Base-by-base conservation (phyloP, 352 stramenopile genomes). In the Phytophthora palmivora region DNA sequence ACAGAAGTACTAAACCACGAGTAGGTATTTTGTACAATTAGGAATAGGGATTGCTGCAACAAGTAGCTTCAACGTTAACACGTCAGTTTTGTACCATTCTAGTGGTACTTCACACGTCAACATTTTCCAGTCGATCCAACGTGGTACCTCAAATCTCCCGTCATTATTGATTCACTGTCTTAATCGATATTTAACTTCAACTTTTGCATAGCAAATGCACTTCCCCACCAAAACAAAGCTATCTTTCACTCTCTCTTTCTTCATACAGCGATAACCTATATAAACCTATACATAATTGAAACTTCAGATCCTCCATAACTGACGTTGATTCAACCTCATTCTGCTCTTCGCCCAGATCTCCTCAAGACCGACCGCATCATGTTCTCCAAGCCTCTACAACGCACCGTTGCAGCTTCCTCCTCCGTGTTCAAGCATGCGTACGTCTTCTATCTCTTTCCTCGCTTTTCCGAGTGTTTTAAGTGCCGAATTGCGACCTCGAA, bases 321-420 rank as follows among this genome's bases (percentile, higher is more conserved):
- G 44, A 56, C 50, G 43, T 67, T 36, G 57, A 44, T 55, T 42
- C 43, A 51, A 47, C 59, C 22, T 69, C 60, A 69, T 58, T 64
- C 36, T 43, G 19, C 21, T 43, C 19, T 63, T 18, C 50, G 28
- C 12, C 42, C n/a, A n/a, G n/a, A n/a, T n/a, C n/a, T n/a, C n/a
- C n/a, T n/a, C n/a, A n/a, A n/a, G n/a, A 24, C 32, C n/a, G 48
- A 0, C 26, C 57, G n/a, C 51, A 54, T n/a, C 58, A 82, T 85
- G 72, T 69, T 85, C 48, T 56, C 63, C 34, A 81, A 75, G 58
- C 50, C 67, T 26, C 61, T 85, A 6, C 76, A 76, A 37, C 70
- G 76, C 63, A 54, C 44, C 43, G 45, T 39, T 3, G 22, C 39
- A 21, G 51, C 60, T 18, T 71, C 58, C 16, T 64, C 61, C 18